Evolutionary conservation across 352 stramenopile genomes (phyloP), one percentile per base, ranked within the genome.

Genomic region (Globisporangium takayamanum): DNA sequence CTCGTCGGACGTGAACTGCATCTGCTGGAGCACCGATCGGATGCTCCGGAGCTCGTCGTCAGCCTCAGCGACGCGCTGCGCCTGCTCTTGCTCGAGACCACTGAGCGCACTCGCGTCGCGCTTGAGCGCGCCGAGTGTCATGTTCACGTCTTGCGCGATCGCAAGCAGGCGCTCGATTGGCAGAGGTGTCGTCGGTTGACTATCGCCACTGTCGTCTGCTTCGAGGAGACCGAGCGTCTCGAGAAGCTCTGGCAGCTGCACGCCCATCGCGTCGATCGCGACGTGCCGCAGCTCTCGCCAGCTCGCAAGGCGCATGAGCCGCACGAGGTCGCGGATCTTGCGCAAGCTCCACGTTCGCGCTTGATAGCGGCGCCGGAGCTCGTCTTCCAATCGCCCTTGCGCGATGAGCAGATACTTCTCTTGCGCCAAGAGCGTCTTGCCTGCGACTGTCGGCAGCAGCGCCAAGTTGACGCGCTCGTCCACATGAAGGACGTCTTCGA

Each of bases 81-180:
- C 63, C 53, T 92, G 90, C 47, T 92, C 82, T 44, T 77, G 75
- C 22, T 81, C 56, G 41, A 94, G 65, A 2, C 59, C 59, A 20
- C 69, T 76, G 22, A 88, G 42, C 37, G 89, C 25, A 44, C 70
- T 50, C 15, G 78, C 60, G 28, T 86, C 75, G 33, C 66, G 66
- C 26, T 73, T 66, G 22, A 78, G 53, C 37, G 53, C 65, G 41
- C 54, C 45, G 7, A 22, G 54, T 18, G 70, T 72, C 11, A 85
- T 49, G 12, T 55, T 49, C n/a, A 60, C 57, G 20, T 30, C 50
- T 37, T 54, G 57, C 18, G 44, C 63, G 26, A n/a, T 45, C n/a
- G 16, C 39, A 44, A 83, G 47, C 1, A 44, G 4, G 5, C 49
- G 39, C 5, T 59, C 10, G 3, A 70, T 30, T 12, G 51, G 50